Conservation (phyloP, 2,329 filamentous ascomycete genomes). For the Hymenoscyphus linearis region DNA sequence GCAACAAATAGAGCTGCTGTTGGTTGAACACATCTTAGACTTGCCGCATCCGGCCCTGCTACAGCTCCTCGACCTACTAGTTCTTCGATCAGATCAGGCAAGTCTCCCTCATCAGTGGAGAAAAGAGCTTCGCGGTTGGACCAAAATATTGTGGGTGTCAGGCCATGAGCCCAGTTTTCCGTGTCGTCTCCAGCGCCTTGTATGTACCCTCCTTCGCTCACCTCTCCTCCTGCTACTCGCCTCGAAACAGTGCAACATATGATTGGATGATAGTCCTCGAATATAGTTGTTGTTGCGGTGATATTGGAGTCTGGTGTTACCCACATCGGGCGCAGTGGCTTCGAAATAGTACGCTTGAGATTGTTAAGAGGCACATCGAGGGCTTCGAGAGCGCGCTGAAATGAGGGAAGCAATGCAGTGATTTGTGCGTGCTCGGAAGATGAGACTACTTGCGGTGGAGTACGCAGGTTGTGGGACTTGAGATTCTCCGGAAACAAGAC, state of each 20-base stretch:
- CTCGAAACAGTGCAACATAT: slow-evolving; percentile 83
- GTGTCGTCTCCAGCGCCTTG: slow-evolving; percentile 94
- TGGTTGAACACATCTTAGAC: slow-evolving; percentile 22
- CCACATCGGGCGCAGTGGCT: slow-evolving; percentile 76
- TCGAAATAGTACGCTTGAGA: slow-evolving; percentile 53
- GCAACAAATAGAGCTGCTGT: slow-evolving; percentile 28
- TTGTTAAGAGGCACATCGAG: slow-evolving; percentile 55
- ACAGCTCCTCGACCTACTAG: slow-evolving; percentile 35
- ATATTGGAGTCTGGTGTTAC: slow-evolving; percentile 63
- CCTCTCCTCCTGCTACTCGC: slow-evolving; percentile 62
- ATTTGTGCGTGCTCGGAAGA: slow-evolving; percentile 78
- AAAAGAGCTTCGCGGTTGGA: slow-evolving; percentile 56
- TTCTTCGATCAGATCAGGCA: slow-evolving; percentile 45
- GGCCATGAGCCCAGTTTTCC: slow-evolving; percentile 82
- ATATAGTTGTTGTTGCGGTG: slow-evolving; percentile 38
- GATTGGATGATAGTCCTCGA: slow-evolving; percentile 61
- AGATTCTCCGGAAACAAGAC: slow-evolving; percentile 61
- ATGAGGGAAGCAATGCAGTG: slow-evolving; percentile 47
- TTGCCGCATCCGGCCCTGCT: not conserved
- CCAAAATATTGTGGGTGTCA: slow-evolving; percentile 82
- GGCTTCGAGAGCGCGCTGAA: slow-evolving; percentile 43
- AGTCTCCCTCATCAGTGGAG: slow-evolving; percentile 57
- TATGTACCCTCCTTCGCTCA: slow-evolving; percentile 71
- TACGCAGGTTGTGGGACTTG: slow-evolving; percentile 51
- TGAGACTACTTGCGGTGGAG: slow-evolving; percentile 67